Conservation (phyloP, 208 protist genomes). For the Crithidia fasciculata region DNA sequence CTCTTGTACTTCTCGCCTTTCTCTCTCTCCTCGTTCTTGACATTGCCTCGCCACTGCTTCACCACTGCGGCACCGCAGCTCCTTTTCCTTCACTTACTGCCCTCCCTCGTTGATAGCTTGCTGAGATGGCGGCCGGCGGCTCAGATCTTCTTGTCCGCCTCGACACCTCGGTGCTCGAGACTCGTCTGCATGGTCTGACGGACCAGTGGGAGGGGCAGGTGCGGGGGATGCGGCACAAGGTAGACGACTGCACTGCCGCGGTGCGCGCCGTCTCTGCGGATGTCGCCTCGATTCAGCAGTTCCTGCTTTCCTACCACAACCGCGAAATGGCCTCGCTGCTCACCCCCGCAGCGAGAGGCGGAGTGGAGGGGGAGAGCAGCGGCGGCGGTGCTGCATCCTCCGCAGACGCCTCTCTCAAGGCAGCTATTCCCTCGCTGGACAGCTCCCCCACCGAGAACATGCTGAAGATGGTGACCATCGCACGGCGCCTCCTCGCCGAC, state of each 20-base stretch:
- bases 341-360: conserved; percentile 3
- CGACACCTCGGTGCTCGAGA: conserved; percentile 43
- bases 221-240: conserved; percentile 9
- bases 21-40: no score
- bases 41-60: no score
- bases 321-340: conserved; percentile 32
- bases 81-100: not conserved
- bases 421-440: not conserved
- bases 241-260: conserved; percentile 15
- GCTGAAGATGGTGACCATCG: conserved; percentile 37
- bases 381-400: not conserved
- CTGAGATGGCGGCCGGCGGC: not conserved
- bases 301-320: conserved; percentile 29
- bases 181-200: conserved; percentile 42
- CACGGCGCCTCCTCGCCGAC: conserved; percentile 30
- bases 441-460: conserved; percentile 24
- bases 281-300: conserved; percentile 34
- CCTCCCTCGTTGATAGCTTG: not conserved
- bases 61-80: no score
- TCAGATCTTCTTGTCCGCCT: conserved; percentile 20
- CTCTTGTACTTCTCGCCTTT: no score
- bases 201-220: conserved; percentile 34
- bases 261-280: conserved; percentile 20
- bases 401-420: conserved; percentile 8
- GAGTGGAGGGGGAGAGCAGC: not conserved